Conservation (phyloP, 768 basidiomycete genomes). For the Lactarius pseudohatsudake region DNA sequence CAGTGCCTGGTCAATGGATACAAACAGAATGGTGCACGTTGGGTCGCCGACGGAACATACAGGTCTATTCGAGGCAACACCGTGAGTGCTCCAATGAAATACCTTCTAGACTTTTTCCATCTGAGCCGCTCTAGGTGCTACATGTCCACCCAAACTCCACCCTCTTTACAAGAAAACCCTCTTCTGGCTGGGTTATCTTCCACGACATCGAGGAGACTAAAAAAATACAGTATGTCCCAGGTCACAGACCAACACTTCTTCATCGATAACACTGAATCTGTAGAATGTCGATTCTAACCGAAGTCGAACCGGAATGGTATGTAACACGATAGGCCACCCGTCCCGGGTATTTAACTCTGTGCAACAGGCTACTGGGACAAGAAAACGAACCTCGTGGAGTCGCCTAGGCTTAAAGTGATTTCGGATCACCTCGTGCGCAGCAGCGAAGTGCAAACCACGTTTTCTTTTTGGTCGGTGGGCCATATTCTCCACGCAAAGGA, state of each 20-base stretch:
- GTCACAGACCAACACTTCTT: constrained; percentile 2
- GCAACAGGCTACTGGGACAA: constrained; percentile 19
- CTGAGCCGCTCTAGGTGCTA: constrained; percentile 53
- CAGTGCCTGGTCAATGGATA: constrained; percentile 90
- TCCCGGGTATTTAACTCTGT: neutral
- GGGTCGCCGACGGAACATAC: constrained; percentile 92
- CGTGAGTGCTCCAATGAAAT: constrained; percentile 43
- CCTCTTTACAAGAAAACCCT: constrained; percentile 88
- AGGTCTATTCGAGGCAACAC: constrained; percentile 82
- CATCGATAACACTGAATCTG: constrained; percentile 25
- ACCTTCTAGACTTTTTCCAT: constrained; percentile 9
- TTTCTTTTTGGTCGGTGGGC: neutral
- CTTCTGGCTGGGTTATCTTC: constrained; percentile 90
- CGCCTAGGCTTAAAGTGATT: constrained; percentile 1
- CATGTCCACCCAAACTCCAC: constrained; percentile 94
- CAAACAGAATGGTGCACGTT: constrained; percentile 90
- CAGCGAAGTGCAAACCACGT: neutral
- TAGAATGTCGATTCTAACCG: constrained; percentile 90
- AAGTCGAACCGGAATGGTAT: constrained; percentile 94
- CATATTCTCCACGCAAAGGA: neutral
- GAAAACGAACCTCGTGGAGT: constrained; percentile 1
- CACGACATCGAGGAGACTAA: constrained; percentile 98
- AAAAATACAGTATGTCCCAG: constrained; percentile 71
- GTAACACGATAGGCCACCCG: constrained; percentile 21
- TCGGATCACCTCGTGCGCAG: neutral